Conservation (phyloP, 371 early-diverging fungal species). For the Mortierella sp. region DNA sequence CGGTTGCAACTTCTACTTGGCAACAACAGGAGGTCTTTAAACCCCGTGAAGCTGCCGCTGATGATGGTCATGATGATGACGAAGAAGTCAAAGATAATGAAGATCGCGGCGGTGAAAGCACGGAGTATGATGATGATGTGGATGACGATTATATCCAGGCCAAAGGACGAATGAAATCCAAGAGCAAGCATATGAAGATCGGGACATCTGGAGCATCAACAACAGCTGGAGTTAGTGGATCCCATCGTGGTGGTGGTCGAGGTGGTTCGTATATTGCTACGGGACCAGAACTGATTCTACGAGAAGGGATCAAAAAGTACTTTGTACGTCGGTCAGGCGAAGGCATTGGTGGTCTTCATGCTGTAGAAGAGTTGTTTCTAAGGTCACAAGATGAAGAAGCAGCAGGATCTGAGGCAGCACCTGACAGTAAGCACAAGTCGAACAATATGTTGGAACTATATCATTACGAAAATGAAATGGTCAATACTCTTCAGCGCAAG, state of each 20-base stretch:
- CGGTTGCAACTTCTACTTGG: conserved; percentile 46
- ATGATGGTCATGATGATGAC: conserved; percentile 8
- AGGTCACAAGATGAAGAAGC: background rate
- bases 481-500: conserved; percentile 30
- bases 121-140: conserved; percentile 28
- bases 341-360: conserved; percentile 38
- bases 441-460: conserved; percentile 39
- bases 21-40: conserved; percentile 40
- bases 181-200: no score
- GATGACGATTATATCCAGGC: conserved; percentile 6
- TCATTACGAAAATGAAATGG: conserved; percentile 27
- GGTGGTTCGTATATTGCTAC: background rate
- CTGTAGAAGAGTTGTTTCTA: conserved; percentile 30
- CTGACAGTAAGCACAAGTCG: no score
- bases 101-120: background rate
- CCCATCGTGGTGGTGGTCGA: conserved; percentile 14
- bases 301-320: conserved; percentile 34
- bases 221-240: no score
- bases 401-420: background rate
- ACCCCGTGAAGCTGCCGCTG: background rate
- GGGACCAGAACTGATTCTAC: conserved; percentile 28
- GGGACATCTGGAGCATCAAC: no score
- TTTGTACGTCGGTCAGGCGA: conserved; percentile 40
- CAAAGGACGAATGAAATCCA: no score
- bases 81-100: conserved; percentile 6